Evolutionary conservation across 2,329 filamentous ascomycete genomes (phyloP).

Genomic region (Colletotrichum lupini): DNA sequence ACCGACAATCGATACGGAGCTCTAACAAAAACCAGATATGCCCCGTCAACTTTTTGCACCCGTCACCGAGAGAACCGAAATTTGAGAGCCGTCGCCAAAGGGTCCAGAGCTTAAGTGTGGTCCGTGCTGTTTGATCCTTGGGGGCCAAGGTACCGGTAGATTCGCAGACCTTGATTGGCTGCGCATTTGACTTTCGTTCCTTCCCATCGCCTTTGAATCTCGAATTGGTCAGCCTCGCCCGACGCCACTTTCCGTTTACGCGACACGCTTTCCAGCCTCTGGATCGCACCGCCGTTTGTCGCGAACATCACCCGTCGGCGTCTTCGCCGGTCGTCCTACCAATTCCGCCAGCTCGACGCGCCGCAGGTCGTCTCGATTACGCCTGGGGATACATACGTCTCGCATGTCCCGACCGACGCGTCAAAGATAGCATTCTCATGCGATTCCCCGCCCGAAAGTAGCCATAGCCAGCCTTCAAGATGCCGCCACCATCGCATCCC

Average conservation of each 20-base stretch:
- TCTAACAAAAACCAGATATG: background rate
- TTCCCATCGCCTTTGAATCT: background rate
- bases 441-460: background rate
- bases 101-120: background rate
- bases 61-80: slow-evolving; percentile 19
- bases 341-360: no score
- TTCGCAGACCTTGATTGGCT: slow-evolving; percentile 7
- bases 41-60: background rate
- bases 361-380: background rate
- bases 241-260: slow-evolving; percentile 8
- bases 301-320: background rate
- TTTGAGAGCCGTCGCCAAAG: background rate
- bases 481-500: slow-evolving; percentile 81
- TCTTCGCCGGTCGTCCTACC: background rate
- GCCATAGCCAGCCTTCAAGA: slow-evolving; percentile 52
- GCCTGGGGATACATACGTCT: no score
- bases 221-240: slow-evolving; percentile 5
- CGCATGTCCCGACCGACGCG: background rate
- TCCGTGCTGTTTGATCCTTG: slow-evolving; percentile 10
- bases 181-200: background rate
- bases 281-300: background rate
- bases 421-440: background rate
- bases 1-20: background rate
- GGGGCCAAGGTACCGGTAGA: background rate
- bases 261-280: slow-evolving; percentile 4